These are phyloP conservation scores for Jasminum sambac DNA, from an alignment of 257 asterid species.

Conservation along the genomic window DNA sequence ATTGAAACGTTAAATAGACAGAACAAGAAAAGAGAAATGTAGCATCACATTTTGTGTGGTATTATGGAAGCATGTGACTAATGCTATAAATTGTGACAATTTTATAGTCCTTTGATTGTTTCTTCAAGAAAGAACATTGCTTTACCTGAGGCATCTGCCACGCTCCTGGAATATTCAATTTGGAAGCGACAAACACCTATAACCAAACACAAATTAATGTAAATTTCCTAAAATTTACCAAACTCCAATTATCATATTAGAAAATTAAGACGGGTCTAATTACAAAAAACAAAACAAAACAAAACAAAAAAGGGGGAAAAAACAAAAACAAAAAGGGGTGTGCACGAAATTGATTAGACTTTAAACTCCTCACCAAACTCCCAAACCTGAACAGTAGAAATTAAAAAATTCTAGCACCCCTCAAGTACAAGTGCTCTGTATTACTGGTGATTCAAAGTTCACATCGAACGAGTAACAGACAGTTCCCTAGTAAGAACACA, in stretches of 20 bases:
- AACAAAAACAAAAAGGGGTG: not conserved
- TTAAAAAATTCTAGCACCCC: not conserved
- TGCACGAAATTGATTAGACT: not conserved
- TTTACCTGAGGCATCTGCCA: constrained; percentile 99
- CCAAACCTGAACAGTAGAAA: not conserved
- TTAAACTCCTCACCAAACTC: not conserved
- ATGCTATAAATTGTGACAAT: not conserved
- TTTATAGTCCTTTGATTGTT: not conserved
- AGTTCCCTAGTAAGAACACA: not conserved
- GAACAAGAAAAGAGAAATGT: no score
- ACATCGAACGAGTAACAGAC: no score
- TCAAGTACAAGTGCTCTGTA: no score
- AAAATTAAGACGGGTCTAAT: not conserved
- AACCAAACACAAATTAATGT: constrained; percentile 22
- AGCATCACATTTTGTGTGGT: no score
- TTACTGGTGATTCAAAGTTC: no score
- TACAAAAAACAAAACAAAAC: not conserved
- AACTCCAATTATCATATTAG: not conserved
- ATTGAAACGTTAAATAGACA: no score
- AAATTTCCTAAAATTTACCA: not conserved
- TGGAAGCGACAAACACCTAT: constrained; percentile 96
- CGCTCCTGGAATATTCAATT: constrained; percentile 97
- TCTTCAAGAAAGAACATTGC: not conserved
- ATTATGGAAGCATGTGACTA: no score
- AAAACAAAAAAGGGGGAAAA: no score